Evolutionary conservation across 768 basidiomycete genomes (phyloP), one percentile per base, ranked within the genome.

Genomic region (Mycena capillaripes): DNA sequence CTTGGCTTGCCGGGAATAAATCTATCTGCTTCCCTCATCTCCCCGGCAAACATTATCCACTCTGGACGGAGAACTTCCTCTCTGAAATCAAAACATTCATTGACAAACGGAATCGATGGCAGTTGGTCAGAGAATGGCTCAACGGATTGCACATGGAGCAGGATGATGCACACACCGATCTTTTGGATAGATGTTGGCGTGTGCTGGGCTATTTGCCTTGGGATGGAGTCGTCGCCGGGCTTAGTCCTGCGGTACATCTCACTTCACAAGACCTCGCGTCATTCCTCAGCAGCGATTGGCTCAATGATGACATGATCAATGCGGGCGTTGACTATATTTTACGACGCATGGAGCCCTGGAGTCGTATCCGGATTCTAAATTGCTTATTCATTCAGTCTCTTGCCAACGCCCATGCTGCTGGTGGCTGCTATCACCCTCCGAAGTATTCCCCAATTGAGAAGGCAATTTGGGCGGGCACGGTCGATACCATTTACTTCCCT

Each of bases 231-330:
- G 36, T 64, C n/a, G 30, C 62, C 1, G 62, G 30, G 1, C 38
- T 64, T 8, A 64, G 50, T 29, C 34, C 62, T 40, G 46, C 62
- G 6, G 62, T 64, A n/a, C 62, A 38, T 36, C 50, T 64, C 23
- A 64, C 62, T 21, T 36, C 62, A 1, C 62, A 64, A 8, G 62
- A 64, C 38, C 48, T 64, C 0, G 46, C 62, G 4, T 27, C 38
- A 1, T 52, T 64, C 34, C 62, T 64, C 16, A 27, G 62, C n/a
- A 32, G 14, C 27, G n/a, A 53, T 3, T 64, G 62, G 62, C 50
- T 64, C n/a, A 64, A 64, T 27, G 62, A 64, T n/a, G 62, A 64
- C 5, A 52, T 64, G 62, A 64, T 64, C 25, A 64, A 64, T 27
- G 62, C n/a, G 7, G 50, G 62, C 9, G 62, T 38, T 4, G 62